Conservation (phyloP, 1,139 yeast species). For the Taiozyma sp. region DNA sequence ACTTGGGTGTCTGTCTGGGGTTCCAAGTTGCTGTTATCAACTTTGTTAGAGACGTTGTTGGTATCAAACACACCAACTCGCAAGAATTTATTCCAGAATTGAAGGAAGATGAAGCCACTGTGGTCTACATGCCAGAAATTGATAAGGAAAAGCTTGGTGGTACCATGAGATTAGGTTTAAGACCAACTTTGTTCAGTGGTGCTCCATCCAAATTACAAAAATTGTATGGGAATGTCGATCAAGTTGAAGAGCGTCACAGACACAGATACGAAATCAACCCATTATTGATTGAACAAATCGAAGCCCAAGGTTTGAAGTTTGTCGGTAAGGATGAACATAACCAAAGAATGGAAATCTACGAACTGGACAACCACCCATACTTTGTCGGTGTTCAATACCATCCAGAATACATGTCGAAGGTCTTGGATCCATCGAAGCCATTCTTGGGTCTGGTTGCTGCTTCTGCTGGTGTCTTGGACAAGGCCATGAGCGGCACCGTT, state of each 20-base stretch:
- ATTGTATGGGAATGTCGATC: slow-evolving; percentile 68
- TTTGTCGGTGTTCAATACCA: slow-evolving; percentile 96
- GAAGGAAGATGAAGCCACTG: slow-evolving; percentile 65
- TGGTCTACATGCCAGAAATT: slow-evolving; percentile 97
- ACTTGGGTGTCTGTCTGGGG: slow-evolving; percentile 95
- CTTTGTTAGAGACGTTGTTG: slow-evolving; percentile 77
- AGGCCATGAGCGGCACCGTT: slow-evolving; percentile 38
- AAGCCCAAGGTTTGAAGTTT: slow-evolving; percentile 73
- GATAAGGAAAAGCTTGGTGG: slow-evolving; percentile 97
- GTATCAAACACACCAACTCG: slow-evolving; percentile 65
- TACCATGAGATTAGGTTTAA: slow-evolving; percentile 96
- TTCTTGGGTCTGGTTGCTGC: slow-evolving; percentile 96
- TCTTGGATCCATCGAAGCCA: slow-evolving; percentile 94
- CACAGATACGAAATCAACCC: slow-evolving; percentile 98
- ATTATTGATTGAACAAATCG: slow-evolving; percentile 61
- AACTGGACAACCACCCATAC: slow-evolving; percentile 75
- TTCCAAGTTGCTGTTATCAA: slow-evolving; percentile 97
- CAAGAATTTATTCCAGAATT: slow-evolving; percentile 73
- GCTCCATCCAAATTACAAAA: slow-evolving; percentile 69
- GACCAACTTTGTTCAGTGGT: slow-evolving; percentile 79
- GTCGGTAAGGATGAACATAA: slow-evolving; percentile 92
- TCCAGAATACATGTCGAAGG: slow-evolving; percentile 96
- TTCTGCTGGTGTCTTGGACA: slow-evolving; percentile 70
- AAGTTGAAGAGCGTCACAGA: slow-evolving; percentile 92
- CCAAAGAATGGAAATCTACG: slow-evolving; percentile 91